These are phyloP conservation scores for Amauroascus verrucosus DNA, from an alignment of 2,329 filamentous ascomycete species.

Conservation along the genomic window DNA sequence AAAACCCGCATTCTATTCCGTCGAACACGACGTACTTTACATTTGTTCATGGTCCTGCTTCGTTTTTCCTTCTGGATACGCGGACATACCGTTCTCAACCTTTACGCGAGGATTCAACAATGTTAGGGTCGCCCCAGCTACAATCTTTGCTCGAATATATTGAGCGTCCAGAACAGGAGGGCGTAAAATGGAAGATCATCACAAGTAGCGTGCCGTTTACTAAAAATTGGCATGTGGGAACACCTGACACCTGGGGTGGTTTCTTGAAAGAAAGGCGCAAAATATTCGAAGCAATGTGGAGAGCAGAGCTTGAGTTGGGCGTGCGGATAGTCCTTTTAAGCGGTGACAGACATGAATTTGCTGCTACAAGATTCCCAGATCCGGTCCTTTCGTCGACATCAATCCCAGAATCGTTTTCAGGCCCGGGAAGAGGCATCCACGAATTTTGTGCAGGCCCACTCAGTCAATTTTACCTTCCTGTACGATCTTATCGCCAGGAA, in stretches of 20 bases:
- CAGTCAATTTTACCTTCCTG: constrained; percentile 85
- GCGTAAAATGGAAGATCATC: constrained; percentile 88
- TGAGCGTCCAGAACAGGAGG: constrained; percentile 56
- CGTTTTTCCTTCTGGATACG: constrained; percentile 92
- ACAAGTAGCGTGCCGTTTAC: constrained; percentile 89
- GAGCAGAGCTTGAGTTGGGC: constrained; percentile 58
- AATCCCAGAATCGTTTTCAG: constrained; percentile 14
- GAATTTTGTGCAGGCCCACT: constrained; percentile 89
- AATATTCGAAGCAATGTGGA: constrained; percentile 88
- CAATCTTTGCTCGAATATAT: constrained; percentile 71
- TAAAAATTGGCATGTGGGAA: constrained; percentile 90
- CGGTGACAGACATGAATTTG: constrained; percentile 95
- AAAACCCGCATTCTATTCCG: constrained; percentile 41
- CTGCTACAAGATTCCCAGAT: constrained; percentile 64
- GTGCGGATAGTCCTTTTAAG: constrained; percentile 73
- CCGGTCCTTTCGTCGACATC: constrained; percentile 20
- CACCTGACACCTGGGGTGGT: constrained; percentile 85
- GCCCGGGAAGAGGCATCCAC: constrained; percentile 45
- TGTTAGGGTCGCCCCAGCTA: constrained; percentile 73
- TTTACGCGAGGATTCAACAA: constrained; percentile 56
- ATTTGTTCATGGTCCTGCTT: constrained; percentile 80
- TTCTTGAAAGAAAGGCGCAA: constrained; percentile 69
- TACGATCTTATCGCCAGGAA: constrained; percentile 70
- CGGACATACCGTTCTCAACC: constrained; percentile 63
- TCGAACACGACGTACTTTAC: constrained; percentile 69